phyloP scores from a whole-genome alignment of 768 basidiomycete species.

The Lentinula guzmanii region DNA sequence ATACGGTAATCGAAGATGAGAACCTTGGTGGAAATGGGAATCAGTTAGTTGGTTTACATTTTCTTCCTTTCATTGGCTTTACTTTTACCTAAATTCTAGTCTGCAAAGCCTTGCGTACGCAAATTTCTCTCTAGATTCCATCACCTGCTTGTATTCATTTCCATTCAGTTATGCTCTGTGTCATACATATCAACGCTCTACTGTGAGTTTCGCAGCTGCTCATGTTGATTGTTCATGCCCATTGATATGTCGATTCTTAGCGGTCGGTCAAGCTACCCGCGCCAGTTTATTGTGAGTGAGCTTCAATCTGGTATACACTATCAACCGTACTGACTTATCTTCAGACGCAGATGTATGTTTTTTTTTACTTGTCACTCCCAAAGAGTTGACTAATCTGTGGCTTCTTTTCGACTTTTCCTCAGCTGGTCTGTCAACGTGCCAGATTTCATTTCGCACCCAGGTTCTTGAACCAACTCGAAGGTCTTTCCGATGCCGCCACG shows the following conservation, averaged over 20 bases:
- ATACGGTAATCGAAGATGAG: slow-evolving; percentile 42
- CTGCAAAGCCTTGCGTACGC: slow-evolving; percentile 46
- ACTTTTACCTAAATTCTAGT: slow-evolving; percentile 17
- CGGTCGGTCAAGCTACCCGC: slow-evolving; percentile 64
- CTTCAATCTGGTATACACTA: neutral
- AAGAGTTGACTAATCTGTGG: neutral
- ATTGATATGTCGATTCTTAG: neutral
- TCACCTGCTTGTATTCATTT: neutral
- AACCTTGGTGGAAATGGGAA: slow-evolving; percentile 8
- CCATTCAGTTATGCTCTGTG: slow-evolving; percentile 38
- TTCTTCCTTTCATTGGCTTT: neutral
- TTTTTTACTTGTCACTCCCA: neutral
- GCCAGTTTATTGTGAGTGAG: slow-evolving; percentile 58
- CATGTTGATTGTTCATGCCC: neutral
- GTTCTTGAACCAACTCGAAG: slow-evolving; percentile 24
- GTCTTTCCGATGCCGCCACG: slow-evolving; percentile 27
- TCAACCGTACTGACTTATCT: neutral
- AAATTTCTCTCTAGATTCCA: slow-evolving; percentile 13
- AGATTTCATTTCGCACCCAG: slow-evolving; percentile 42
- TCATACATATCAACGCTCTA: slow-evolving; percentile 64
- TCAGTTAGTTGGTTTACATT: slow-evolving; percentile 15
- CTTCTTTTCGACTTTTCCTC: neutral
- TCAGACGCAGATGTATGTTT: slow-evolving; percentile 50
- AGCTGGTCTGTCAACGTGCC: slow-evolving; percentile 53
- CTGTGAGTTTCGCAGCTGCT: slow-evolving; percentile 23